Base-by-base conservation (phyloP, 192 early-diverging fungal species). In the Haplosporangium gracile region DNA sequence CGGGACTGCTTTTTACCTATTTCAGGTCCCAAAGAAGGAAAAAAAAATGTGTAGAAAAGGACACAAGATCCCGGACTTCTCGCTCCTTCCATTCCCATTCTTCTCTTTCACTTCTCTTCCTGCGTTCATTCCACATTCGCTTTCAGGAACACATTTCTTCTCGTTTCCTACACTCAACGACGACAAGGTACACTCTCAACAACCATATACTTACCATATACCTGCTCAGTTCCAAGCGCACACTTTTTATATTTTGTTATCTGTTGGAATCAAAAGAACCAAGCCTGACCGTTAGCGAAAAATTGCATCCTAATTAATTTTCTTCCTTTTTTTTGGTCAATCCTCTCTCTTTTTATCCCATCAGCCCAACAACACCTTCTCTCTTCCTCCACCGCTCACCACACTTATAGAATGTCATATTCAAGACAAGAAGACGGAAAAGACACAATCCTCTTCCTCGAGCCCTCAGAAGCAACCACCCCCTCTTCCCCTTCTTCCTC, bases 1-100 rank as follows among this genome's bases (percentile, higher is more conserved):
- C 1, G 60, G 29, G 60, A 65, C 60, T 65, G 60, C 26, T 65
- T 29, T 65, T 15, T 65, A 9, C 3, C 10, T 26, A 13, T 10
- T 63, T 63, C 57, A 63, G 57, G 57, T 63, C 57, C 57, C 57
- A 63, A 53, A n/a, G n/a, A 57, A n/a, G 55, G n/a, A 57, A 57
- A 57, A 57, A 55, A 57, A 57, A 57, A 57, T n/a, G 15, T 20
- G n/a, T 57, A 29, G 26, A 29, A 63, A 63, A 29, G 9, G 26
- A 13, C 6, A 57, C 1, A 57, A n/a, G 55, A n/a, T 57, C 57
- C 26, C 11, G n/a, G 1, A 26, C 29, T 65, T 34, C 26, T 16
- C 60, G n/a, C 29, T 34, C 29, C 24, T 65, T 65, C 60, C 60
- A 65, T 65, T 65, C 26, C 8, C 29, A 32, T 24, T 15, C 13